phyloP scores from a whole-genome alignment of 768 basidiomycete species.

The Pulveroboletus sp. region DNA sequence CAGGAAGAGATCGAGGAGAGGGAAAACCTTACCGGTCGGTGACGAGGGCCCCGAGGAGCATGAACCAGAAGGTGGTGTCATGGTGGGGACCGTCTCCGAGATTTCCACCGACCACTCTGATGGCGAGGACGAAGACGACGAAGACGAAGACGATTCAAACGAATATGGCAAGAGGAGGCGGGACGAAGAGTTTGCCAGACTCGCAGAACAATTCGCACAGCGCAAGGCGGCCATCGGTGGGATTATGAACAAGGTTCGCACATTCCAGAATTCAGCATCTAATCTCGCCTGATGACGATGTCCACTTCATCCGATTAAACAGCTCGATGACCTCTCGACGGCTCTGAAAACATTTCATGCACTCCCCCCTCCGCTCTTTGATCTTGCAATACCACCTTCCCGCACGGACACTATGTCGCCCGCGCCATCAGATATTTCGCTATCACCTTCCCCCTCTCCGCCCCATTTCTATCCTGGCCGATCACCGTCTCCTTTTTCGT shows the following conservation, averaged over 20 bases:
- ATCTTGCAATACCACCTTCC: constrained; percentile 25
- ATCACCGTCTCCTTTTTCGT: constrained; percentile 2
- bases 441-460: constrained; percentile 10
- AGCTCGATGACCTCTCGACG: constrained; percentile 30
- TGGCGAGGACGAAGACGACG: constrained; percentile 32
- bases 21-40: constrained; percentile 34
- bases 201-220: constrained; percentile 65
- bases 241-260: constrained; percentile 67
- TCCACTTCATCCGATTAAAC: not conserved
- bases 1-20: constrained; percentile 25
- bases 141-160: constrained; percentile 42
- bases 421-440: constrained; percentile 19
- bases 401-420: constrained; percentile 32
- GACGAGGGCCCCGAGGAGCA: constrained; percentile 22
- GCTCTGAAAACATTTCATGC: constrained; percentile 42
- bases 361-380: constrained; percentile 38
- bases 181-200: constrained; percentile 63
- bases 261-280: not conserved
- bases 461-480: not conserved
- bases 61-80: constrained; percentile 3
- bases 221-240: constrained; percentile 63
- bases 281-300: not conserved
- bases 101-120: constrained; percentile 29
- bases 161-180: constrained; percentile 50
- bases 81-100: constrained; percentile 20